These are phyloP conservation scores for Trichoderma citrinoviride DNA, from an alignment of 2,329 filamentous ascomycete genomes.

Conservation along the genomic window DNA sequence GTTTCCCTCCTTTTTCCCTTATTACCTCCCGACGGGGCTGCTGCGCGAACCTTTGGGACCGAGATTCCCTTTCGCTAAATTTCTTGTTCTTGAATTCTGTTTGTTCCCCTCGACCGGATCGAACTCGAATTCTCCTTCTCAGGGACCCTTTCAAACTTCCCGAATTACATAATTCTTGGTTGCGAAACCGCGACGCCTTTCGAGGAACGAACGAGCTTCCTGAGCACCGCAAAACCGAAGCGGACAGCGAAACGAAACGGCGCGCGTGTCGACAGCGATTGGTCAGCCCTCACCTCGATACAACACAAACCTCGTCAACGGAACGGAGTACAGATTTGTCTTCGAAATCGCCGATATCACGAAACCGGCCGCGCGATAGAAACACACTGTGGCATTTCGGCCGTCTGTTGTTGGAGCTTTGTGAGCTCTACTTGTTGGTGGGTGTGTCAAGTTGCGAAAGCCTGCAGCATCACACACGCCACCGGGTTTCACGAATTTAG, in stretches of 20 bases:
- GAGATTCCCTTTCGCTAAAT: background rate
- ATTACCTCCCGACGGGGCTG: background rate
- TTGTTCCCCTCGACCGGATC: background rate
- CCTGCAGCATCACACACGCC: background rate
- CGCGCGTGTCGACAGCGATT: slow-evolving; percentile 10
- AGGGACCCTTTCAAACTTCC: background rate
- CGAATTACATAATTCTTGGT: background rate
- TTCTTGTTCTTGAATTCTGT: background rate
- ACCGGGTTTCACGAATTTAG: background rate
- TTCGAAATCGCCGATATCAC: background rate
- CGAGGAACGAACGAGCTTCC: background rate
- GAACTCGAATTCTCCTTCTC: background rate
- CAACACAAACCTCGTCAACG: background rate
- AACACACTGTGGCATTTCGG: background rate
- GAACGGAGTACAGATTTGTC: slow-evolving; percentile 1
- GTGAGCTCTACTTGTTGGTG: background rate
- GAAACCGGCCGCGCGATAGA: background rate
- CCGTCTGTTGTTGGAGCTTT: background rate
- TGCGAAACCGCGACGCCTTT: background rate
- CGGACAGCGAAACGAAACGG: background rate
- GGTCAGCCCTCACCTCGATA: background rate
- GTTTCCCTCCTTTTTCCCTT: slow-evolving; percentile 3
- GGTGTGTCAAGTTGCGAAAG: slow-evolving; percentile 1
- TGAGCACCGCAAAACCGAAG: background rate
- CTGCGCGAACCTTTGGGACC: background rate